phyloP scores from a whole-genome alignment of 371 early-diverging fungal species.

The Rhizopus sp. region DNA sequence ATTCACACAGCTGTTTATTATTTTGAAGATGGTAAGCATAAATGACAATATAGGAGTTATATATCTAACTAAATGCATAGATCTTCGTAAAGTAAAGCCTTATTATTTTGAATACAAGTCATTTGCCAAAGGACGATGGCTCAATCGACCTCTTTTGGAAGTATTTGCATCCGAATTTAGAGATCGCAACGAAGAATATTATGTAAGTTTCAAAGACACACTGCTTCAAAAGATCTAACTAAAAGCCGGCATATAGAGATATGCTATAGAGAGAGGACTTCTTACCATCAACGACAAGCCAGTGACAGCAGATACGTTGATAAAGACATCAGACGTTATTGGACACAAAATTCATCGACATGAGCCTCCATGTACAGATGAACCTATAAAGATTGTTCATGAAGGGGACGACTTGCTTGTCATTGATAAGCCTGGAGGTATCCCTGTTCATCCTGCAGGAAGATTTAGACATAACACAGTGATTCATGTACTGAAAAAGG shows the following conservation, averaged over 20 bases:
- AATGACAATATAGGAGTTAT: neutral
- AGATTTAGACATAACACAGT: conserved; percentile 83
- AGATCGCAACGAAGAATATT: conserved; percentile 78
- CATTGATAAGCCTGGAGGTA: conserved; percentile 88
- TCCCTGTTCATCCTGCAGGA: conserved; percentile 90
- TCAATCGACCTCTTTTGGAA: conserved; percentile 71
- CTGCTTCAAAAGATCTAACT: neutral
- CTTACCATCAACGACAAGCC: conserved; percentile 77
- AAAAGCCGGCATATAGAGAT: conserved; percentile 39
- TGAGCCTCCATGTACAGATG: conserved; percentile 86
- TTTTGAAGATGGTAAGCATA: conserved; percentile 46
- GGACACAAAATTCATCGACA: conserved; percentile 89
- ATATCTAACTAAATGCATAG: conserved; percentile 25
- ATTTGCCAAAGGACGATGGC: conserved; percentile 92
- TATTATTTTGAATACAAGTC: conserved; percentile 83
- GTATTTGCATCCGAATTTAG: conserved; percentile 88
- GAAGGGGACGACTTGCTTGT: conserved; percentile 74
- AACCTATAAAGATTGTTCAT: conserved; percentile 64
- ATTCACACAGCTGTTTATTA: conserved; percentile 39
- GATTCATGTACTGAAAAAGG: conserved; percentile 72
- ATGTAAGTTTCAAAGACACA: conserved; percentile 48
- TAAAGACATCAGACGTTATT: conserved; percentile 77
- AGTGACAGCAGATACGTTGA: conserved; percentile 53
- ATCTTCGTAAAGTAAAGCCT: conserved; percentile 79
- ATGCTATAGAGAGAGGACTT: conserved; percentile 77